phyloP scores from a whole-genome alignment of 352 stramenopile species.

The Pythium rishiriense region DNA sequence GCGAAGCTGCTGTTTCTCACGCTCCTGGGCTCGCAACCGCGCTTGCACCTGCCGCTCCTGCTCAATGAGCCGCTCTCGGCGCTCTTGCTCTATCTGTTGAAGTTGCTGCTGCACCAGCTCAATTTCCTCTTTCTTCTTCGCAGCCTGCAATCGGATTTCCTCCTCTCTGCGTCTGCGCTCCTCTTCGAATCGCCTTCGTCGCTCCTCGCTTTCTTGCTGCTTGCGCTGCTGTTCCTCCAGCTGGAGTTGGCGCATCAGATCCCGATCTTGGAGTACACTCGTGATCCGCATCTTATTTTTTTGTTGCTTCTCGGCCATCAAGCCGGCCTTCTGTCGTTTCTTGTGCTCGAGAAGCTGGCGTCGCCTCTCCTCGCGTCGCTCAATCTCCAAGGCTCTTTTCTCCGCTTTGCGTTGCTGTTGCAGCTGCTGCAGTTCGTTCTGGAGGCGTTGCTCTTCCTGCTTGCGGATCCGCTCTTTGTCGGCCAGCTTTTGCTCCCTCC shows the following conservation, averaged over 20 bases:
- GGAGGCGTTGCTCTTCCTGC: constrained; percentile 55
- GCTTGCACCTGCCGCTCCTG: constrained; percentile 50
- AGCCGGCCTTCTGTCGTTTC: constrained; percentile 40
- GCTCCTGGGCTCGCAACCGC: constrained; percentile 43
- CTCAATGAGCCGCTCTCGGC: constrained; percentile 44
- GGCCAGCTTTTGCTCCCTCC: constrained; percentile 39
- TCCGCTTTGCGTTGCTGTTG: constrained; percentile 46
- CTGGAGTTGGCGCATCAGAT: constrained; percentile 45
- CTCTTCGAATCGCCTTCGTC: constrained; percentile 35
- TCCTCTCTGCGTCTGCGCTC: constrained; percentile 40
- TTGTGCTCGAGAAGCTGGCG: constrained; percentile 49
- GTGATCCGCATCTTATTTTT: constrained; percentile 68
- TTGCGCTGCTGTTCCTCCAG: constrained; percentile 55
- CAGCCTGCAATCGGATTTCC: constrained; percentile 43
- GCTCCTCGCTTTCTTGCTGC: constrained; percentile 60
- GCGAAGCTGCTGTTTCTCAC: constrained; percentile 51
- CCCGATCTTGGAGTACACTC: constrained; percentile 62
- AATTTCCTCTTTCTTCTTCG: constrained; percentile 64
- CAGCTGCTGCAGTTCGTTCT: constrained; percentile 48
- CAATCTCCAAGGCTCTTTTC: constrained; percentile 49
- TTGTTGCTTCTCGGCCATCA: constrained; percentile 59
- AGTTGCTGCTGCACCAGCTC: constrained; percentile 63
- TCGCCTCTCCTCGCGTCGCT: constrained; percentile 43
- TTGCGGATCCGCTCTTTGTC: constrained; percentile 56
- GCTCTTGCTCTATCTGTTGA: constrained; percentile 50